Conservation (phyloP, 2,329 filamentous ascomycete genomes). For the Raffaelea albimanens region DNA sequence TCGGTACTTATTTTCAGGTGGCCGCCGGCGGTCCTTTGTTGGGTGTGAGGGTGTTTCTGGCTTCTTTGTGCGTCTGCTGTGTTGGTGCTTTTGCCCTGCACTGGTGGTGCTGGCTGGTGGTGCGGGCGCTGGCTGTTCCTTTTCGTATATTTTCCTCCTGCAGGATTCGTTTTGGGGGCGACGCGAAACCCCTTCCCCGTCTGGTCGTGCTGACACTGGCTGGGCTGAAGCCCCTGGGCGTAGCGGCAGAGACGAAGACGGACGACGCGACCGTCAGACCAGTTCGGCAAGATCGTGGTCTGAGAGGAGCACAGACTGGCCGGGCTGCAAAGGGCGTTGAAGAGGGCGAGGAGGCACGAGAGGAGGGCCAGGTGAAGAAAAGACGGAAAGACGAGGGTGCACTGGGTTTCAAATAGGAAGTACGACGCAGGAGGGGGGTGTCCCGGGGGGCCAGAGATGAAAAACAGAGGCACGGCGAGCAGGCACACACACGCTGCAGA, state of each 20-base stretch:
- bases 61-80: conserved; percentile 6
- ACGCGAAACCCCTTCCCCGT: not conserved
- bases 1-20: no score
- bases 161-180: not conserved
- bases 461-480: not conserved
- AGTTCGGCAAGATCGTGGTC: conserved; percentile 3
- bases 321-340: conserved; percentile 1
- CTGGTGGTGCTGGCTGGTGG: no score
- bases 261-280: conserved; percentile 8
- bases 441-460: not conserved
- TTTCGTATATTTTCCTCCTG: not conserved
- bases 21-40: no score
- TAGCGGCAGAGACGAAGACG: not conserved
- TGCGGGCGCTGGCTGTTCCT: not conserved
- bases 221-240: not conserved
- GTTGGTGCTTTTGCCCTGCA: no score
- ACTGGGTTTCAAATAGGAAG: conserved; percentile 14
- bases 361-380: conserved; percentile 1
- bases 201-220: not conserved
- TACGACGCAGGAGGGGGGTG: not conserved
- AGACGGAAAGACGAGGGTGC: conserved; percentile 7
- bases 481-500: not conserved
- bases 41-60: no score
- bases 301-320: conserved; percentile 5
- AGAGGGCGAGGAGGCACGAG: not conserved